Percentiles rank a stretch among this genome's conserved stretches.
These are phyloP conservation scores for Cryptosporidium parvum DNA, from an alignment of 169 alveolate species.

Conservation along the genomic window DNA sequence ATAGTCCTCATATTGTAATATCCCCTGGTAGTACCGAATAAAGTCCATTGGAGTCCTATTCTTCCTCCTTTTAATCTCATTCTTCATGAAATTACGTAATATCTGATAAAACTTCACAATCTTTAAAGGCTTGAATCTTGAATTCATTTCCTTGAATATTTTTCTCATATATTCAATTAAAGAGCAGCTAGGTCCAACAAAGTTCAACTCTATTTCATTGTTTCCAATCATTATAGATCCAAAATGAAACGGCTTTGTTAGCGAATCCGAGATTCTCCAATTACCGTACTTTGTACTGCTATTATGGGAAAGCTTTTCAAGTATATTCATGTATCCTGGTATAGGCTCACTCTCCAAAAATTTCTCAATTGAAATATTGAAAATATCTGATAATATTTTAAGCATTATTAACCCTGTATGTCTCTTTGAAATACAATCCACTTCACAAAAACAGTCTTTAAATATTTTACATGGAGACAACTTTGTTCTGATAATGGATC, in stretches of 20 bases:
- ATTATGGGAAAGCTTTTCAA: not conserved
- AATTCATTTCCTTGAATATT: slow-evolving; percentile 4
- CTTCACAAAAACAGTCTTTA: not conserved
- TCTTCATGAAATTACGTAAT: slow-evolving; percentile 10
- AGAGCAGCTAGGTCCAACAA: slow-evolving; percentile 48
- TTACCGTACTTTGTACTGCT: not conserved
- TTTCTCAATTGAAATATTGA: slow-evolving; percentile 15
- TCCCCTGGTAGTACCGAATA: slow-evolving; percentile 65
- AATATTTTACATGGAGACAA: not conserved
- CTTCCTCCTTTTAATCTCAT: slow-evolving; percentile 29
- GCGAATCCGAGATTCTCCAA: slow-evolving; percentile 37
- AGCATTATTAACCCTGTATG: slow-evolving; percentile 11
- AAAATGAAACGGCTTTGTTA: slow-evolving; percentile 59
- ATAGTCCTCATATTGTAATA: slow-evolving; percentile 44
- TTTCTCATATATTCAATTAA: not conserved
- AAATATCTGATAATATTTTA: slow-evolving; percentile 8
- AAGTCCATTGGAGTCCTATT: slow-evolving; percentile 56
- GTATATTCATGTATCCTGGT: slow-evolving; percentile 29
- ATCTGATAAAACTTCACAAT: slow-evolving; percentile 4
- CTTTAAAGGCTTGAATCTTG: slow-evolving; percentile 37
- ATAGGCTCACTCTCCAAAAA: slow-evolving; percentile 58
- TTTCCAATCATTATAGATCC: slow-evolving; percentile 23
- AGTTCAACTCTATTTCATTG: slow-evolving; percentile 33
- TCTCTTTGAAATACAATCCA: not conserved
- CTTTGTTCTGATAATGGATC: slow-evolving; percentile 41